phyloP scores from a whole-genome alignment of 768 basidiomycete genomes.

The Boletus edulis region DNA sequence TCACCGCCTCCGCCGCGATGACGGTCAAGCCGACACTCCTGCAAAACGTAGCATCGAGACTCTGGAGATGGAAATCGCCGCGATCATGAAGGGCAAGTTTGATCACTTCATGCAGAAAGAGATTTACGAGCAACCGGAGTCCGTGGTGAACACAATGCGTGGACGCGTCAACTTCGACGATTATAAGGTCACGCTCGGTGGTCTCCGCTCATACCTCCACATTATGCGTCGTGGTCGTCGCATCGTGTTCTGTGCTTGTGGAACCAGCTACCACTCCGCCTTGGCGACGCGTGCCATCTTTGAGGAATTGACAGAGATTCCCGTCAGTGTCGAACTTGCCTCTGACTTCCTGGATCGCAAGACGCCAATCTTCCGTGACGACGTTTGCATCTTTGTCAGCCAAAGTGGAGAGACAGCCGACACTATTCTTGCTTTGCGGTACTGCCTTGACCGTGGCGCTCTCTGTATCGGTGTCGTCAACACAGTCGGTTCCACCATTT shows the following conservation, averaged over 20 bases:
- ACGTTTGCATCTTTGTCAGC: conserved; percentile 93
- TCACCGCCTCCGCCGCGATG: conserved; percentile 92
- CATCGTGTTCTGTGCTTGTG: conserved; percentile 97
- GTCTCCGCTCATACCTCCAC: conserved; percentile 90
- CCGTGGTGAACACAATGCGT: conserved; percentile 99
- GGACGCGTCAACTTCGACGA: conserved; percentile 98
- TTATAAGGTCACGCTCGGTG: conserved; percentile 89
- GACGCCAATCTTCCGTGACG: conserved; percentile 99
- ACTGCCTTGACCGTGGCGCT: conserved; percentile 95
- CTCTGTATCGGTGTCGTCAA: conserved; percentile 98
- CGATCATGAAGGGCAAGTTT: conserved; percentile 99
- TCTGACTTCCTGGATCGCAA: conserved; percentile 98
- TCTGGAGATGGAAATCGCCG: conserved; percentile 97
- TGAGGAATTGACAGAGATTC: conserved; percentile 98
- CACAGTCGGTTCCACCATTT: conserved; percentile 96
- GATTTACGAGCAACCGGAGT: conserved; percentile 98
- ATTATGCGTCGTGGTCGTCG: conserved; percentile 94
- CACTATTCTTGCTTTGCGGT: conserved; percentile 92
- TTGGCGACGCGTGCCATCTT: conserved; percentile 96
- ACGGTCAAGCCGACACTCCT: conserved; percentile 56
- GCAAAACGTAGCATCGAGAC: conserved; percentile 93
- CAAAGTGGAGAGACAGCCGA: conserved; percentile 99
- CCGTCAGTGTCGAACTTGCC: conserved; percentile 94
- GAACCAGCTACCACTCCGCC: conserved; percentile 97
- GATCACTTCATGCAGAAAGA: conserved; percentile 99